Evolutionary conservation across 1,139 yeast genomes (phyloP).

Genomic region (Candida frijolesensis): DNA sequence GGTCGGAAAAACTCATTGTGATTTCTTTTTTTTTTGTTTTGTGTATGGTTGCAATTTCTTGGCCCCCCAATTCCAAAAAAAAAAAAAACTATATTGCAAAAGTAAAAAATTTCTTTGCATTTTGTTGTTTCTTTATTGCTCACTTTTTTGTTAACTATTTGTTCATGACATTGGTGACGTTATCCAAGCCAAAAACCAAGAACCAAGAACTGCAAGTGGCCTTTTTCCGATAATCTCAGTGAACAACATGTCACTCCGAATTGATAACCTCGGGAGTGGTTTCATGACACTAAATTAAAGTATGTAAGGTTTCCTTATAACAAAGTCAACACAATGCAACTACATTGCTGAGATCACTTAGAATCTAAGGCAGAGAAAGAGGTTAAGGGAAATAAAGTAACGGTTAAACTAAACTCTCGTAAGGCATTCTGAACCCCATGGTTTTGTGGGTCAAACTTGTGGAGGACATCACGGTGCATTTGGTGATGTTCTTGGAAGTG

Average conservation of each 20-base stretch:
- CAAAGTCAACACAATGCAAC: no score
- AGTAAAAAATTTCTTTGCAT: neutral
- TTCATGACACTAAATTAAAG: no score
- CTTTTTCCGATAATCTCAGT: no score
- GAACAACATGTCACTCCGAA: no score
- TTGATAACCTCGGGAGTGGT: no score
- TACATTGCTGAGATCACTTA: no score
- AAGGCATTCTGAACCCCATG: neutral
- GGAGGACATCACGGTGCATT: neutral
- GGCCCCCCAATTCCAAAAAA: neutral
- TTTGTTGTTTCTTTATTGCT: neutral
- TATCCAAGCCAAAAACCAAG: no score
- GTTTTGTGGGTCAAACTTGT: neutral
- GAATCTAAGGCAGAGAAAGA: no score
- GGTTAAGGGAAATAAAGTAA: neutral
- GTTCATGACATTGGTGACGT: no score
- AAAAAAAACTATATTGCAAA: neutral
- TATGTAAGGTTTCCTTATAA: no score
- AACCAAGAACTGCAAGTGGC: no score
- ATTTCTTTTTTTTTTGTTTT: conserved; percentile 2
- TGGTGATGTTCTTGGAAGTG: neutral
- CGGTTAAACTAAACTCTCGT: neutral
- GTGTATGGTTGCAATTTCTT: conserved; percentile 3
- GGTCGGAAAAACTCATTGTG: conserved; percentile 3
- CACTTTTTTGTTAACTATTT: neutral